Evolutionary conservation across 306 rosid species (phyloP).

Genomic region (Parietaria judaica): DNA sequence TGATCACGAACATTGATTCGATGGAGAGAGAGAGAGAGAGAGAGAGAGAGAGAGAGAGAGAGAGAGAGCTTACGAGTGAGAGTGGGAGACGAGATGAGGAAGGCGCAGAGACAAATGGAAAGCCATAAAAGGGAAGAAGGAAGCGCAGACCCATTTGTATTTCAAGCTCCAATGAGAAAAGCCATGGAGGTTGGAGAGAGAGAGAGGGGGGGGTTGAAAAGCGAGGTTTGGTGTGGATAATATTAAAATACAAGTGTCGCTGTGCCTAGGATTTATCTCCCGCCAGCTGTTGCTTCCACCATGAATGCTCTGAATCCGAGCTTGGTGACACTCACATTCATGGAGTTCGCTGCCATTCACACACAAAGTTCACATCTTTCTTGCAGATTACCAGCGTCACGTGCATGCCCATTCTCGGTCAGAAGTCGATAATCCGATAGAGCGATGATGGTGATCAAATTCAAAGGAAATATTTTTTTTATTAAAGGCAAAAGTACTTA

Average conservation of each 20-base stretch:
- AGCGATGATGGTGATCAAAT: too few relatives aligned
- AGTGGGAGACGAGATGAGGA: slow-evolving; percentile 21
- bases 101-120: slow-evolving; percentile 31
- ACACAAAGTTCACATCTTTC: too few relatives aligned
- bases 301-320: neutral
- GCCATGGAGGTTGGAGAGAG: slow-evolving; percentile 23
- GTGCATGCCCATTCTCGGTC: too few relatives aligned
- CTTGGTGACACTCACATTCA: too few relatives aligned
- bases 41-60: neutral
- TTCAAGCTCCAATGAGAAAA: neutral
- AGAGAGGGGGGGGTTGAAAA: neutral
- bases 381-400: too few relatives aligned
- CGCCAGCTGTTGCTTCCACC: slow-evolving; percentile 14
- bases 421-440: too few relatives aligned
- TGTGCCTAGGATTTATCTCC: slow-evolving; percentile 26
- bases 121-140: slow-evolving; percentile 37
- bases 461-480: too few relatives aligned
- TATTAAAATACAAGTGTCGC: neutral
- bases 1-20: too few relatives aligned
- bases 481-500: too few relatives aligned
- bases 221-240: neutral
- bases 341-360: too few relatives aligned
- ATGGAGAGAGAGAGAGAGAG: too few relatives aligned
- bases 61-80: slow-evolving; percentile 1
- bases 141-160: neutral